Evolutionary conservation across 441 rosid genomes (phyloP).

Genomic region (Gossypium laxum): DNA sequence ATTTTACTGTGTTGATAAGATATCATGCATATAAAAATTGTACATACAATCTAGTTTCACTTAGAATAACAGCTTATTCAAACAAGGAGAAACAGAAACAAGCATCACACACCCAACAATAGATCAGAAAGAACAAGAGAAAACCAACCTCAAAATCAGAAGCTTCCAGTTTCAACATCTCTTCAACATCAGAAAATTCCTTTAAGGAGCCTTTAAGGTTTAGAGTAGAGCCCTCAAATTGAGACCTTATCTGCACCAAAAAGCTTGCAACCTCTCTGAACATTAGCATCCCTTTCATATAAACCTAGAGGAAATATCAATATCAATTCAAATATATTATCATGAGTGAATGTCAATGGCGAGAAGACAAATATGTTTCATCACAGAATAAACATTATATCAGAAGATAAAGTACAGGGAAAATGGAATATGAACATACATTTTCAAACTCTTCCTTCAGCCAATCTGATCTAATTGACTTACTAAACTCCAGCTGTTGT

Average conservation of each 20-base stretch:
- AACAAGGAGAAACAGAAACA: background rate
- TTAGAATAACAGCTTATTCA: background rate
- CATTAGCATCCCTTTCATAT: constrained; percentile 45
- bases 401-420: constrained; percentile 15
- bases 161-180: constrained; percentile 56
- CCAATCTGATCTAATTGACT: constrained; percentile 42
- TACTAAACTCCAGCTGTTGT: constrained; percentile 50
- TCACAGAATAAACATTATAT: background rate
- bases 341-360: background rate
- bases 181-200: constrained; percentile 49
- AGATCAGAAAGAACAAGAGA: constrained; percentile 8
- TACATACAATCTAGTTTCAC: constrained; percentile 2
- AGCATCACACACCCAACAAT: background rate
- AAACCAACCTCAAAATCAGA: constrained; percentile 58
- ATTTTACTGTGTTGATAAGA: background rate
- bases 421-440: constrained; percentile 32
- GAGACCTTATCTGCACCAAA: constrained; percentile 45
- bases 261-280: constrained; percentile 46
- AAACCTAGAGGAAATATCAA: constrained; percentile 36
- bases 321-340: background rate
- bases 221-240: constrained; percentile 33
- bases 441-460: constrained; percentile 45
- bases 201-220: constrained; percentile 38
- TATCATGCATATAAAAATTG: background rate
- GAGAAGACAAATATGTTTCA: background rate